Base-by-base conservation (phyloP, 1,284 basidiomycete genomes). In the Moesziomyces globuligerus region DNA sequence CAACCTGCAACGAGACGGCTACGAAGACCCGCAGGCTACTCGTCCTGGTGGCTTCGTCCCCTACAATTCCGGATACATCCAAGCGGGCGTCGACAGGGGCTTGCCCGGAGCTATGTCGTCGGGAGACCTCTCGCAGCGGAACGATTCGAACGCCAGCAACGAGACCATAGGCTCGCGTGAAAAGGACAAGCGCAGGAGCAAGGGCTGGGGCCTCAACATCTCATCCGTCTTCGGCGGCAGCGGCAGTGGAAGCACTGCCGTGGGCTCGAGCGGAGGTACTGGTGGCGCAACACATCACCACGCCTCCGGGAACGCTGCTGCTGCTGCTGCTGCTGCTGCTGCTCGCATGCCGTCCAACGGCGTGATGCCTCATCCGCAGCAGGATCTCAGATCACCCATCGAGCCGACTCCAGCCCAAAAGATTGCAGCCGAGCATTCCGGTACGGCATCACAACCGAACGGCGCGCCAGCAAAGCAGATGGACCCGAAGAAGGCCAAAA, bases 401-500 rank as follows among this genome's bases (percentile, higher is more conserved):
- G 58, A 60, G 28, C 66, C 65, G 20, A 74, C 74, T 18, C 71
- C 75, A 6, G 70, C 73, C 15, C 74, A 75, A 46, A 52, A 57
- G 34, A 53, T 73, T 23, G 66, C 60, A 11, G 74, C 68, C 28
- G 76, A 74, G 39, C 67, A 72, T 39, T 37, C 60, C 18, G 54
- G 44, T 23, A 56, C 55, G 10, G 26, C 53, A 9, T 46, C 54
- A 57, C 80, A 48, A 21, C 15, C 48, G 84, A 21, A 86, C 86
- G 28, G 85, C 69, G 47, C 56, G 79, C 15, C 81, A 82, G 38
- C 34, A 36, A 50, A 74, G 26, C 84, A 85, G 50, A 84, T 85
- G 60, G 92, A 95, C 80, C 86, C 89, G 58, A 94, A 94, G 85
- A 90, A 91, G 84, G 87, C 88, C 66, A 93, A 93, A 86, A 94